Percentiles rank a stretch among this genome's conserved stretches.
Conservation (phyloP, 495 filamentous ascomycete genomes). For the Podospora pseudoanserina region DNA sequence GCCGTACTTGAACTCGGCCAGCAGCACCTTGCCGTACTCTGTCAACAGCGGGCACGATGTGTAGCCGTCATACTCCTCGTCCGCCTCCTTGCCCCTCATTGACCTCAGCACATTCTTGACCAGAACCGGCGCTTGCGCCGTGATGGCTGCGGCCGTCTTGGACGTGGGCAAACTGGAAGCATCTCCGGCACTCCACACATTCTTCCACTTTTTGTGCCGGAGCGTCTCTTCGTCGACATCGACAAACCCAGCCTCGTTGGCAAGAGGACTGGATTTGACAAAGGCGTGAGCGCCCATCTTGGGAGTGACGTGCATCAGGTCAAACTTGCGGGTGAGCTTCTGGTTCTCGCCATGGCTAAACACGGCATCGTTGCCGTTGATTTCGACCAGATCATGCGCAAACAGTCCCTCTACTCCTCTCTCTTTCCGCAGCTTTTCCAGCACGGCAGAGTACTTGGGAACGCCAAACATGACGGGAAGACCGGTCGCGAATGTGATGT, state of each 20-base stretch:
- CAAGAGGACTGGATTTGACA: slow-evolving; percentile 54
- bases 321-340: slow-evolving; percentile 52
- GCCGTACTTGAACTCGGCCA: slow-evolving; percentile 73
- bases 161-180: slow-evolving; percentile 63
- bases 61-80: slow-evolving; percentile 60
- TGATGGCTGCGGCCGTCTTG: slow-evolving; percentile 67
- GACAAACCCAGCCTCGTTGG: slow-evolving; percentile 60
- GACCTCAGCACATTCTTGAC: slow-evolving; percentile 52
- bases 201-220: slow-evolving; percentile 59
- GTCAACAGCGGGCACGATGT: slow-evolving; percentile 66
- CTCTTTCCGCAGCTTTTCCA: slow-evolving; percentile 60
- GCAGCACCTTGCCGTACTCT: slow-evolving; percentile 62
- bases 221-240: slow-evolving; percentile 60
- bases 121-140: slow-evolving; percentile 58
- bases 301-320: slow-evolving; percentile 58
- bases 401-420: slow-evolving; percentile 64
- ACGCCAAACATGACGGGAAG: slow-evolving; percentile 64
- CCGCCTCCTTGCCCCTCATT: slow-evolving; percentile 53
- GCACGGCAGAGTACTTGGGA: slow-evolving; percentile 60
- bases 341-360: slow-evolving; percentile 43
- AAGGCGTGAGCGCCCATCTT: slow-evolving; percentile 62
- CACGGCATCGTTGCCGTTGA: slow-evolving; percentile 55
- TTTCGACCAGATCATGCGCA: slow-evolving; percentile 59
- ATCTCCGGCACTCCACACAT: slow-evolving; percentile 68
- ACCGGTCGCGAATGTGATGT: slow-evolving; percentile 62